phyloP scores from a whole-genome alignment of 1,284 basidiomycete species.

The Leccinum pachyderme region DNA sequence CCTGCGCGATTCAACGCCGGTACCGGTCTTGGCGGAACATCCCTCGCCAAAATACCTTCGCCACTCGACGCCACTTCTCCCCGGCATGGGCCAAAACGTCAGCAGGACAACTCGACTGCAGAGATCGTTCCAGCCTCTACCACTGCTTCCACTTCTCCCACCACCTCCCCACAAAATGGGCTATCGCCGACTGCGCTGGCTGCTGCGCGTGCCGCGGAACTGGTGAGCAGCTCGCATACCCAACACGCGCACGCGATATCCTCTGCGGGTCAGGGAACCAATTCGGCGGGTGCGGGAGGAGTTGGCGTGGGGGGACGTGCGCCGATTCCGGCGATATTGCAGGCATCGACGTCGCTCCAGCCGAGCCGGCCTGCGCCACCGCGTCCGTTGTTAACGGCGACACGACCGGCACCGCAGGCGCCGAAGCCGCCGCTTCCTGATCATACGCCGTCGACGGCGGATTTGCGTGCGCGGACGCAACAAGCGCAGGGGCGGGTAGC shows the following conservation, averaged over 20 bases:
- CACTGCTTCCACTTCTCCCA: neutral
- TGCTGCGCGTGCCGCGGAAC: slow-evolving; percentile 59
- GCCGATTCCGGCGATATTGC: slow-evolving; percentile 33
- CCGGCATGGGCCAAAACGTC: slow-evolving; percentile 45
- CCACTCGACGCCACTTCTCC: slow-evolving; percentile 29
- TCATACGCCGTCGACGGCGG: slow-evolving; percentile 58
- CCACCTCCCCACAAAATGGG: slow-evolving; percentile 34
- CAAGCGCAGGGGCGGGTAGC: slow-evolving; percentile 44
- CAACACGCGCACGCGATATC: slow-evolving; percentile 43
- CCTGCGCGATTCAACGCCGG: slow-evolving; percentile 82
- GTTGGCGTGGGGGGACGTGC: slow-evolving; percentile 21
- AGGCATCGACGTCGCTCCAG: slow-evolving; percentile 32
- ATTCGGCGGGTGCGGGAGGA: neutral
- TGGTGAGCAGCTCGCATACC: slow-evolving; percentile 60
- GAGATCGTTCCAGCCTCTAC: slow-evolving; percentile 19
- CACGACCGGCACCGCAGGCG: slow-evolving; percentile 47
- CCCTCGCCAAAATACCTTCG: slow-evolving; percentile 45
- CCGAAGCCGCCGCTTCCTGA: slow-evolving; percentile 46
- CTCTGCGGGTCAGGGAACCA: slow-evolving; percentile 19
- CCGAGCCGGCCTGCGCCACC: slow-evolving; percentile 56
- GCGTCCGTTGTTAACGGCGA: slow-evolving; percentile 48
- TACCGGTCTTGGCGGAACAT: slow-evolving; percentile 75
- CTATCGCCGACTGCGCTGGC: slow-evolving; percentile 41
- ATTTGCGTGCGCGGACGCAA: slow-evolving; percentile 61
- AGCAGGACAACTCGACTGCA: slow-evolving; percentile 62